phyloP scores from a whole-genome alignment of 495 filamentous ascomycete species.

The Staphylotrichum tortipilum region DNA sequence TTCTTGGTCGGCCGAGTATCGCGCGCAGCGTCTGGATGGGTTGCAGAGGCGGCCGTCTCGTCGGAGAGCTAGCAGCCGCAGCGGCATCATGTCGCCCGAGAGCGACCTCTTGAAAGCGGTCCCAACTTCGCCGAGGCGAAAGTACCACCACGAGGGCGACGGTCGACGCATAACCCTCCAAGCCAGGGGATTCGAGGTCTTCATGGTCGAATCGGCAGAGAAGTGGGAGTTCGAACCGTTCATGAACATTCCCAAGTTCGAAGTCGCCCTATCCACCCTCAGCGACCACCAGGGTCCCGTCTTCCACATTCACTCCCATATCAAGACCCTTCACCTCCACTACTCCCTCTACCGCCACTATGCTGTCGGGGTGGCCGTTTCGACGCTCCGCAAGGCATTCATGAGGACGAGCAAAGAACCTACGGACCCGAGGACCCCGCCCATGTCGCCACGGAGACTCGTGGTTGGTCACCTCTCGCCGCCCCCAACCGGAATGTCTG shows the following conservation, averaged over 20 bases:
- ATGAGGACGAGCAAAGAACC: slow-evolving; percentile 36
- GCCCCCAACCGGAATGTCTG: slow-evolving; percentile 12
- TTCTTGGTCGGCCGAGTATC: slow-evolving; percentile 86
- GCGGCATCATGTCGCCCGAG: slow-evolving; percentile 48
- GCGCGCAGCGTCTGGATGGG: slow-evolving; percentile 62
- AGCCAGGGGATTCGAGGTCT: slow-evolving; percentile 72
- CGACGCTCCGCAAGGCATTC: slow-evolving; percentile 69
- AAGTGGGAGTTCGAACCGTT: slow-evolving; percentile 80
- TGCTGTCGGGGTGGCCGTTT: slow-evolving; percentile 70
- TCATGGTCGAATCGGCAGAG: slow-evolving; percentile 79
- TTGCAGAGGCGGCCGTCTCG: slow-evolving; percentile 41
- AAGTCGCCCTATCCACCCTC: slow-evolving; percentile 73
- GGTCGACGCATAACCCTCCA: slow-evolving; percentile 76
- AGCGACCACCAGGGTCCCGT: slow-evolving; percentile 80
- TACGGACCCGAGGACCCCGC: slow-evolving; percentile 10
- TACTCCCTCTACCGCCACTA: slow-evolving; percentile 96
- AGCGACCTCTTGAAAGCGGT: slow-evolving; percentile 47
- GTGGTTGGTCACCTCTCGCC: slow-evolving; percentile 32
- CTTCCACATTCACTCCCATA: slow-evolving; percentile 74
- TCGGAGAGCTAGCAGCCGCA: slow-evolving; percentile 51
- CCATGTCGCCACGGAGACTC: slow-evolving; percentile 19
- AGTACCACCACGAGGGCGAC: slow-evolving; percentile 55
- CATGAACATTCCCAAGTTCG: slow-evolving; percentile 74
- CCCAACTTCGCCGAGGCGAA: slow-evolving; percentile 54
- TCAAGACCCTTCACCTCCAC: slow-evolving; percentile 69